A percentile compares a stretch with the other conserved stretches of the same genome.
Conservation (phyloP, 176 grass and related monocot species). For the Oryza australiensis region DNA sequence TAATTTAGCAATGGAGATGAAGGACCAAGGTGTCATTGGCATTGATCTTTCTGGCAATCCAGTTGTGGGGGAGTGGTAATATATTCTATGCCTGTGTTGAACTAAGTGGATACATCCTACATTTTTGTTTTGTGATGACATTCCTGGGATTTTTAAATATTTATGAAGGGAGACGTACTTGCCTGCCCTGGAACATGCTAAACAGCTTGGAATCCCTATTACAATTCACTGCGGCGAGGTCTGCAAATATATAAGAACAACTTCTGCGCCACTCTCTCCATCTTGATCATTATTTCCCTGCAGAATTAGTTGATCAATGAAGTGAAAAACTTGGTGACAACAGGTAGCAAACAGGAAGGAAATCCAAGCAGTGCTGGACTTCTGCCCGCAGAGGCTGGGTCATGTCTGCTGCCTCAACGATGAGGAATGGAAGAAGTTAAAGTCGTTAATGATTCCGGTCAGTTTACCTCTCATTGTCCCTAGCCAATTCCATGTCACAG, state of each 20-base stretch:
- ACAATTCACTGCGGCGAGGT: conserved; percentile 96
- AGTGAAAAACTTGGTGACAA: conserved; percentile 52
- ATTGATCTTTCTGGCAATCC: conserved; percentile 98
- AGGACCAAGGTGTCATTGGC: conserved; percentile 79
- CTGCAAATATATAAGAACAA: conserved; percentile 3
- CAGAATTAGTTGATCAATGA: conserved; percentile 35
- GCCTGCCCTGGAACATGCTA: conserved; percentile 80
- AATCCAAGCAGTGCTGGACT: conserved; percentile 73
- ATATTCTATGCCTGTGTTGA: not conserved
- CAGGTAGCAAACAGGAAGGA: conserved; percentile 85
- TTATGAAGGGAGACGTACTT: conserved; percentile 79
- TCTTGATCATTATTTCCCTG: not conserved
- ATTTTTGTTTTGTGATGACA: conserved; percentile 30
- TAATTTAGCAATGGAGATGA: conserved; percentile 92
- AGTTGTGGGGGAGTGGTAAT: conserved; percentile 86
- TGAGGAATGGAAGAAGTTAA: conserved; percentile 78
- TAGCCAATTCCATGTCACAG: not conserved
- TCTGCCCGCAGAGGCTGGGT: conserved; percentile 77
- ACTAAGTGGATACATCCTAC: conserved; percentile 13
- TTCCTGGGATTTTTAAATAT: not conserved
- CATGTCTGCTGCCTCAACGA: conserved; percentile 84
- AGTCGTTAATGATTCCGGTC: conserved; percentile 69
- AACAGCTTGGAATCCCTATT: conserved; percentile 74
- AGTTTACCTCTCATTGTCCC: conserved; percentile 14
- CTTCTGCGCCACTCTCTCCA: conserved; percentile 3